phyloP scores from a whole-genome alignment of 306 rosid species.

The Benincasa hispida region DNA sequence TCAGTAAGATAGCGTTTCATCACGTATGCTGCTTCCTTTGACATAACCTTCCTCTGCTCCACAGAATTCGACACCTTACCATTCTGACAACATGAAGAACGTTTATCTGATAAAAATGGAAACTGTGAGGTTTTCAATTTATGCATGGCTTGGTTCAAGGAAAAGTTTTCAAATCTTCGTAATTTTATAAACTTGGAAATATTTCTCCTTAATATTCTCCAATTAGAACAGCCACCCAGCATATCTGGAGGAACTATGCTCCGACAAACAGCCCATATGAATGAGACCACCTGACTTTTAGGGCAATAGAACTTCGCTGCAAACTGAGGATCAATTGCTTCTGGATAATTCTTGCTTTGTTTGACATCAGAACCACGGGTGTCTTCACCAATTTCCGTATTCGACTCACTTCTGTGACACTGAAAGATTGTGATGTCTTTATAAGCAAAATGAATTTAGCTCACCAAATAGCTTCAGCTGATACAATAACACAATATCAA shows the following conservation, averaged over 20 bases:
- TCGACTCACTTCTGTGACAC: slow-evolving; percentile 23
- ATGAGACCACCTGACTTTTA: slow-evolving; percentile 76
- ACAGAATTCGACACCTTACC: slow-evolving; percentile 11
- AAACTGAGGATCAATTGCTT: slow-evolving; percentile 21
- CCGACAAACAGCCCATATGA: slow-evolving; percentile 84
- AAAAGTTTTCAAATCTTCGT: slow-evolving; percentile 63
- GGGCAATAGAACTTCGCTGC: slow-evolving; percentile 38
- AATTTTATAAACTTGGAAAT: slow-evolving; percentile 57
- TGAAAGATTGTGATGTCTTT: slow-evolving; percentile 2
- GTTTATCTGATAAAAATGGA: slow-evolving; percentile 42
- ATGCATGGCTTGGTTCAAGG: slow-evolving; percentile 56
- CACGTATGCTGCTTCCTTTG: slow-evolving; percentile 25
- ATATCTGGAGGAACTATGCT: slow-evolving; percentile 63
- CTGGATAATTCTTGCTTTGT: slow-evolving; percentile 13
- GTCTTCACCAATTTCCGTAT: slow-evolving; percentile 16
- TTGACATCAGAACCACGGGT: slow-evolving; percentile 15
- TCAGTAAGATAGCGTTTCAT: slow-evolving; percentile 47
- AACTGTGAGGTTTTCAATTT: slow-evolving; percentile 44
- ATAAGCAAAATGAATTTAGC: neutral
- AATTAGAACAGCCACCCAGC: slow-evolving; percentile 56
- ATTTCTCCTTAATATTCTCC: slow-evolving; percentile 70
- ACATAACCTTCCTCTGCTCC: slow-evolving; percentile 15
- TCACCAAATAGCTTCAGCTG: neutral
- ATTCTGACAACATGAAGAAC: slow-evolving; percentile 25
- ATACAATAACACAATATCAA: neutral